Evolutionary conservation across 352 stramenopile species (phyloP).

Genomic region (Globisporangium carolinianum): DNA sequence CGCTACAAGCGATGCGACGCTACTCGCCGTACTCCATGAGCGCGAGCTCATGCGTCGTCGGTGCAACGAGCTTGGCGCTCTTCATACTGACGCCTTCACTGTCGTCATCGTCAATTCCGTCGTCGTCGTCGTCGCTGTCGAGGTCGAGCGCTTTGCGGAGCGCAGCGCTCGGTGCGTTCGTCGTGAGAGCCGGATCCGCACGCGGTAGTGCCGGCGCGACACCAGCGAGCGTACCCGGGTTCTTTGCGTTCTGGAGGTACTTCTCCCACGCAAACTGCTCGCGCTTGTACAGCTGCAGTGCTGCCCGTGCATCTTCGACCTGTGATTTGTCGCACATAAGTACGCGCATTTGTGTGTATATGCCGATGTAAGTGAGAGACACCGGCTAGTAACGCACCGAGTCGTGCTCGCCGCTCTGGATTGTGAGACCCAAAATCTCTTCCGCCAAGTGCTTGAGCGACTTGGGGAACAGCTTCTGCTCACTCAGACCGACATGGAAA

Average conservation of each 20-base stretch:
- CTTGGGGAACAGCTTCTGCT: slow-evolving; percentile 81
- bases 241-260: slow-evolving; percentile 66
- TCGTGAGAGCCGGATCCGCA: slow-evolving; percentile 10
- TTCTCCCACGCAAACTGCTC: slow-evolving; percentile 84
- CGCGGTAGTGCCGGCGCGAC: slow-evolving; percentile 40
- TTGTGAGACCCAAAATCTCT: slow-evolving; percentile 57
- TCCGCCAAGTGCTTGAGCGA: slow-evolving; percentile 69
- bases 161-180: slow-evolving; percentile 14
- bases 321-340: slow-evolving; percentile 5
- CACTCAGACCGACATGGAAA: neutral
- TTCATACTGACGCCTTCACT: slow-evolving; percentile 10
- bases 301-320: slow-evolving; percentile 74
- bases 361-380: neutral
- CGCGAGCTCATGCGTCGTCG: slow-evolving; percentile 56
- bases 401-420: slow-evolving; percentile 83
- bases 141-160: slow-evolving; percentile 17
- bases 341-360: too few species aligned
- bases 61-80: slow-evolving; percentile 23
- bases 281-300: slow-evolving; percentile 75
- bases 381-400: slow-evolving; percentile 34
- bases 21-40: slow-evolving; percentile 77
- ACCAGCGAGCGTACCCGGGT: slow-evolving; percentile 35
- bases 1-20: neutral
- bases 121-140: slow-evolving; percentile 26
- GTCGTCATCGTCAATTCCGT: slow-evolving; percentile 17